Evolutionary conservation across 345 rosid genomes (phyloP).

Genomic region (sweet orange (Citrus sinensis)): DNA sequence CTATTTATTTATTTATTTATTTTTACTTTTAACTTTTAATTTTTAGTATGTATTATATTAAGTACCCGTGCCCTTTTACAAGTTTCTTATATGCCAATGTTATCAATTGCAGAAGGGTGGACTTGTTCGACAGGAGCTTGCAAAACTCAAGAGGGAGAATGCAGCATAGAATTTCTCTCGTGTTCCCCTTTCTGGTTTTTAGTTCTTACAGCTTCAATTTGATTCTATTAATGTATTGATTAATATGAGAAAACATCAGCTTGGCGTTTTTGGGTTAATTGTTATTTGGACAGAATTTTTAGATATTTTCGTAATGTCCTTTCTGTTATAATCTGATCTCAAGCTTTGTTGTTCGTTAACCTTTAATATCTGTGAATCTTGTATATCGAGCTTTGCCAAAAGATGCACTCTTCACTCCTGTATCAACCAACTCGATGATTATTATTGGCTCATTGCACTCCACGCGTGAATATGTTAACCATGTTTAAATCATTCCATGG

Average conservation of each 20-base stretch:
- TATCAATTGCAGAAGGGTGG: slow-evolving; percentile 53
- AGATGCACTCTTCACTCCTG: no score
- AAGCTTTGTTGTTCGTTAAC: no score
- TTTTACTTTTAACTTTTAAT: neutral
- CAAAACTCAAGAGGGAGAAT: slow-evolving; percentile 54
- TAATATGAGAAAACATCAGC: neutral
- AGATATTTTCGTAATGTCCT: neutral
- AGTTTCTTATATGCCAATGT: neutral
- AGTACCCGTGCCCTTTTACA: neutral
- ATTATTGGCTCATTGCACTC: no score
- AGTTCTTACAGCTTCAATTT: neutral
- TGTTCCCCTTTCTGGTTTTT: slow-evolving; percentile 5
- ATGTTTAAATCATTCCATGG: no score
- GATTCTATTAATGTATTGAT: slow-evolving; percentile 1
- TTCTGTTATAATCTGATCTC: no score
- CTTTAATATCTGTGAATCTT: no score
- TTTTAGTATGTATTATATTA: neutral
- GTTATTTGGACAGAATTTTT: neutral
- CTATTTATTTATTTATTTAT: neutral
- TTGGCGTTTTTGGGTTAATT: neutral
- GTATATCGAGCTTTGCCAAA: no score
- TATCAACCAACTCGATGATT: no score
- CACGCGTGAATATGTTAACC: no score
- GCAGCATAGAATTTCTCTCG: slow-evolving; percentile 21
- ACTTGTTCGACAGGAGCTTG: slow-evolving; percentile 60